Base-by-base conservation (phyloP, 441 rosid genomes). In the Viola pubescens region DNA sequence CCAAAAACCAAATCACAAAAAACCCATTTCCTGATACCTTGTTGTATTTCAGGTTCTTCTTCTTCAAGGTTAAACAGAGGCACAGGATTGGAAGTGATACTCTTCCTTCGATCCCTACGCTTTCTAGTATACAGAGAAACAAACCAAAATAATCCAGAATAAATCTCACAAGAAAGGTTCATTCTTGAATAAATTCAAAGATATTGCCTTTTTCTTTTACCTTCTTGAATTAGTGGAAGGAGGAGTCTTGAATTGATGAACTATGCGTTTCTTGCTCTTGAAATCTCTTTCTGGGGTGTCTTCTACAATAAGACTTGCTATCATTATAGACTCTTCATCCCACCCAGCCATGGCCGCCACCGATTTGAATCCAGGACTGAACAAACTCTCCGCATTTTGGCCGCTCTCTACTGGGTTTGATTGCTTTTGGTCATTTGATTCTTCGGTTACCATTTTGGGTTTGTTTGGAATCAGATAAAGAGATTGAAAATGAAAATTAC, bases 301-400 rank as follows among this genome's bases (percentile, higher is more conserved):
- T 4, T 90, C 97, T 0, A 94, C 96, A 0, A 85, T 77, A 13
- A 88, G 82, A 69, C 82, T 81, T 38, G 96, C 95, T 4, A 85
- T 37, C 2, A 94, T 59, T 41, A 94, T 82, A 34, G 97, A 85
- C 59, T 88, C 96, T 56, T 88, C 99, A 56, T 94, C 97, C 99
- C 99, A 94, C 19, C 99, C 98, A 9, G 95, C 97, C 91, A 88
- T 75, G 72, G 95, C 96, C 5, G 91, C 99, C 66, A 73, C 81
- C 0, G 94, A 86, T 75, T 78, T 94, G 79, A 94, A 88, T 71
- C 96, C 66, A 38, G 98, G 96, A 61, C 96, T 86, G 70, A 94
- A 75, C 69, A 86, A 47, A 60, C 63, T 49, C 16, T 75, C 82
- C 7, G 50, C 65, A 37, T 55, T 74, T 58, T 68, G 63, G 63